A percentile compares a stretch with the other conserved stretches of the same genome.
phyloP scores from a whole-genome alignment of 2,329 filamentous ascomycete species.

The Hirsutella thompsonii region DNA sequence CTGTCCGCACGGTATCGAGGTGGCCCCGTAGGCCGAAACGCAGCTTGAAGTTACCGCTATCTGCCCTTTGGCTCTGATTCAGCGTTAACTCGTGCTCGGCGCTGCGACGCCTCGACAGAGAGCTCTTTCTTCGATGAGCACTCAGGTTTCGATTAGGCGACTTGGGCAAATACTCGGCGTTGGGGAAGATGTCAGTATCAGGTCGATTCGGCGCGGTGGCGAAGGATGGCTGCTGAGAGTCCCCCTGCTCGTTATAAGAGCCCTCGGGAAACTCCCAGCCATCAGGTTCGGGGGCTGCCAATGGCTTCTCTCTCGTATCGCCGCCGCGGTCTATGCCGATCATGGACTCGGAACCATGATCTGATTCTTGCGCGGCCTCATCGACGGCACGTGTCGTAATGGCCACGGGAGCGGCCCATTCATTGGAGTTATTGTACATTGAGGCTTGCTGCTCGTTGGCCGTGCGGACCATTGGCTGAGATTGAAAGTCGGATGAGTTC shows the following conservation, averaged over 20 bases:
- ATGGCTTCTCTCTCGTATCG: slow-evolving; percentile 32
- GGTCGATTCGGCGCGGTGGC: slow-evolving; percentile 49
- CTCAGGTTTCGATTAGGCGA: slow-evolving; percentile 56
- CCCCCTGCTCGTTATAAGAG: slow-evolving; percentile 43
- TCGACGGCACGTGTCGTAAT: slow-evolving; percentile 21
- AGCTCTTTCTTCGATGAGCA: slow-evolving; percentile 69
- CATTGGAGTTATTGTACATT: slow-evolving; percentile 22
- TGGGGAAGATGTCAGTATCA: slow-evolving; percentile 80
- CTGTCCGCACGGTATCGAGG: slow-evolving; percentile 82
- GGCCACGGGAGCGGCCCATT: slow-evolving; percentile 20
- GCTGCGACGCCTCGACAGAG: slow-evolving; percentile 58
- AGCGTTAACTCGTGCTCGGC: slow-evolving; percentile 51
- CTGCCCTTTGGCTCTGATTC: slow-evolving; percentile 42
- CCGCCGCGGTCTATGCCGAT: slow-evolving; percentile 25
- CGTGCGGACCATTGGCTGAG: slow-evolving; percentile 39
- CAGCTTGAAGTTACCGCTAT: slow-evolving; percentile 76
- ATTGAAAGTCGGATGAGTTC: slow-evolving; percentile 26
- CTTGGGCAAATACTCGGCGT: slow-evolving; percentile 66
- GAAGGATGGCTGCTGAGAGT: slow-evolving; percentile 26
- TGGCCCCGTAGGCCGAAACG: slow-evolving; percentile 86
- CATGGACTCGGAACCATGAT: slow-evolving; percentile 26
- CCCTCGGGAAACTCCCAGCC: slow-evolving; percentile 91
- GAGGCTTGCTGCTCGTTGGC: slow-evolving; percentile 33
- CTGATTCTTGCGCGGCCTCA: slow-evolving; percentile 18
- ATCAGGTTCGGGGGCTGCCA: slow-evolving; percentile 44